Evolutionary conservation across 1,139 yeast genomes (phyloP), one percentile per base, ranked within the genome.

Genomic region (Geotrichum bryndzae): DNA sequence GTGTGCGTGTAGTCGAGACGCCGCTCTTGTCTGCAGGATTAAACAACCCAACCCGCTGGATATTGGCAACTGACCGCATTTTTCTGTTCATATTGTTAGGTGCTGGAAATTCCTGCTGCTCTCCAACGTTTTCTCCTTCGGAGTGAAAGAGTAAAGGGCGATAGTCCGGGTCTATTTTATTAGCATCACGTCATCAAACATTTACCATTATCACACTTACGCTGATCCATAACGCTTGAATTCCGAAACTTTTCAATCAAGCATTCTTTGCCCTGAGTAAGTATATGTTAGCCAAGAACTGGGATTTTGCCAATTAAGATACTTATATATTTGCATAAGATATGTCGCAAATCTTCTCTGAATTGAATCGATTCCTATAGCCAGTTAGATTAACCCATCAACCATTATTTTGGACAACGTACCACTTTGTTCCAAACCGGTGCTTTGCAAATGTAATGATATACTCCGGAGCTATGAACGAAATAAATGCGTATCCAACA

Each of bases 401-500:
- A 41, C 11, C 18, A 15, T 53, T 50, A 18, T 8, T 33, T 23
- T 6, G 23, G n/a, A n/a, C 18, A 10, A 51, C 58, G 25, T 56
- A 66, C 81, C 84, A 82, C 65, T 74, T 77, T 54, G 79, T 77
- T 3, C 83, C 83, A 7, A 77, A 76, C 29, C 83, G 73, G 2
- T 77, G 77, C 56, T 71, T 69, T 52, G 81, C 82, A 68, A 81
- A 80, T 6, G 75, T 72, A 48, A 79, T 74, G 48, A 82, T 80
- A 58, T 77, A 75, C 59, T 72, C 71, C 3, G 84, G 81, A 11
- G 74, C 70, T 35, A 74, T 76, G 64, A 81, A 81, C 4, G 82
- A 79, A 51, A 82, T 76, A 67, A 82, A 81, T 2, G 84, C 84
- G 68, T 81, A 81, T 8, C 83, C 84, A 52, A 80, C 83, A 62